Evolutionary conservation across 2,329 filamentous ascomycete species (phyloP).

Genomic region (Venturiaceae sp.): DNA sequence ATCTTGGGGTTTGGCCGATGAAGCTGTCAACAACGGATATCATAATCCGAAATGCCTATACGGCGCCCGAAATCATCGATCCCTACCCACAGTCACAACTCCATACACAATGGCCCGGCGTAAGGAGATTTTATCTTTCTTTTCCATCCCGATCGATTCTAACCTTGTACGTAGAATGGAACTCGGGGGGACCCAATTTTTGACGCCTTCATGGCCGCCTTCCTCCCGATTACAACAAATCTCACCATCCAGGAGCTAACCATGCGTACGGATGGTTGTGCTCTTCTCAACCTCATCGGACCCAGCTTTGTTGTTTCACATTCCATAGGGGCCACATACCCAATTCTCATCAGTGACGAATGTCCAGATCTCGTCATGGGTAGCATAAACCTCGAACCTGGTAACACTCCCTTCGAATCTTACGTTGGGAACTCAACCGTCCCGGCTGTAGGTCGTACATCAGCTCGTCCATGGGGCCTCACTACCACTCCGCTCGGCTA

Average conservation of each 20-base stretch:
- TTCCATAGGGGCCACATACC: conserved; percentile 37
- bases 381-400: conserved; percentile 43
- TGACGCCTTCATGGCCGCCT: conserved; percentile 34
- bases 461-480: conserved; percentile 23
- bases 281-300: conserved; percentile 34
- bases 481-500: conserved; percentile 23
- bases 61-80: conserved; percentile 23
- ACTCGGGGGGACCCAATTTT: conserved; percentile 36
- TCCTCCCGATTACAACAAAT: conserved; percentile 18
- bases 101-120: conserved; percentile 32
- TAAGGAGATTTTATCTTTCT: conserved; percentile 5
- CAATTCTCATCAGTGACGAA: conserved; percentile 40
- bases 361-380: conserved; percentile 37
- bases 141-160: conserved; percentile 26
- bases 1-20: conserved; percentile 27
- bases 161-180: conserved; percentile 12
- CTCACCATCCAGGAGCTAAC: conserved; percentile 19
- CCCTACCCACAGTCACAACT: conserved; percentile 32
- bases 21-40: conserved; percentile 15
- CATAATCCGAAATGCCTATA: conserved; percentile 20
- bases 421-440: conserved; percentile 6
- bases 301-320: conserved; percentile 38
- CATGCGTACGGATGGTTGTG: conserved; percentile 28
- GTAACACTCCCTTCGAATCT: conserved; percentile 12
- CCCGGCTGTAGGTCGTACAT: background rate